A percentile compares a stretch with the other conserved stretches of the same genome.
Evolutionary conservation across 2,329 filamentous ascomycete species (phyloP).

Genomic region (Stachybotrys elegans): DNA sequence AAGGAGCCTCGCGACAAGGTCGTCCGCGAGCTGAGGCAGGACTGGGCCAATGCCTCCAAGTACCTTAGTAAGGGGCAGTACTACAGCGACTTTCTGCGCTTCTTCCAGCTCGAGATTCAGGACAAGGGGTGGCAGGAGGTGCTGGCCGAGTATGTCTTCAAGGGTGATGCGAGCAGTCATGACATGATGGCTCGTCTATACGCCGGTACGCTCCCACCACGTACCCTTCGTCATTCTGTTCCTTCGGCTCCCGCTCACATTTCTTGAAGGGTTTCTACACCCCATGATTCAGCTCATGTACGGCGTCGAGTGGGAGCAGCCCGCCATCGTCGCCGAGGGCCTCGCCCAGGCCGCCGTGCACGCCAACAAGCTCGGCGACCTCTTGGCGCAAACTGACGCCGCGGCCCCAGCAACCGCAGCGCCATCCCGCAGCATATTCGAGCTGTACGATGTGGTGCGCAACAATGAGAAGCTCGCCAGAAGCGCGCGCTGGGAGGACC

Average conservation of each 20-base stretch:
- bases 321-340: slow-evolving; percentile 73
- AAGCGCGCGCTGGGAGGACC: slow-evolving; percentile 44
- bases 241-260: not conserved
- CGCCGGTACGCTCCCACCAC: slow-evolving; percentile 37
- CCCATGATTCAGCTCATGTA: slow-evolving; percentile 83
- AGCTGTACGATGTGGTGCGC: slow-evolving; percentile 56
- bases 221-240: not conserved
- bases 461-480: slow-evolving; percentile 50
- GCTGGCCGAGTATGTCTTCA: slow-evolving; percentile 64
- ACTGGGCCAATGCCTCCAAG: slow-evolving; percentile 47
- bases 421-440: slow-evolving; percentile 25
- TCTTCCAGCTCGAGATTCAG: slow-evolving; percentile 71
- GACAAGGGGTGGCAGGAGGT: slow-evolving; percentile 53
- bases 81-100: slow-evolving; percentile 71
- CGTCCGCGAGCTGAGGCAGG: slow-evolving; percentile 47
- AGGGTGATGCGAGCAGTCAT: slow-evolving; percentile 57
- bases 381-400: slow-evolving; percentile 52
- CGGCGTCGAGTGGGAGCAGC: slow-evolving; percentile 76
- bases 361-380: slow-evolving; percentile 45
- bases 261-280: slow-evolving; percentile 58
- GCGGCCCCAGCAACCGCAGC: slow-evolving; percentile 15
- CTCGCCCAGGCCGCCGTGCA: slow-evolving; percentile 75
- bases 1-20: slow-evolving; percentile 41
- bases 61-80: slow-evolving; percentile 57
- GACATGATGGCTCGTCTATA: slow-evolving; percentile 66